phyloP scores from a whole-genome alignment of 495 filamentous ascomycete species.

The Chaetomidium leptoderma region DNA sequence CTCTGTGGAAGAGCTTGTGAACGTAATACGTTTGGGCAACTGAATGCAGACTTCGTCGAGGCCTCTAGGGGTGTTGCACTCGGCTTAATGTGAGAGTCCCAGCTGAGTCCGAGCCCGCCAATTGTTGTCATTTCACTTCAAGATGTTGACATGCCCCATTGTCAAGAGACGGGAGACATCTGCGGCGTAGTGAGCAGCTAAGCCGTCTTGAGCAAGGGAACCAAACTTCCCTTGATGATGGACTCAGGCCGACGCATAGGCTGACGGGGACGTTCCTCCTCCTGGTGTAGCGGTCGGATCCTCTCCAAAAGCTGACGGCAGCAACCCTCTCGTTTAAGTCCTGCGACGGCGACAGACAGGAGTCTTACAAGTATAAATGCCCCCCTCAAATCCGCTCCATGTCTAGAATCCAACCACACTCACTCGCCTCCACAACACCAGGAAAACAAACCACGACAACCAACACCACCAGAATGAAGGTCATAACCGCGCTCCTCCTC shows the following conservation, averaged over 20 bases:
- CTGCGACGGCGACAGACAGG: too few species aligned
- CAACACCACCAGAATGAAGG: slow-evolving; percentile 7
- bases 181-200: not conserved
- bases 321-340: too few species aligned
- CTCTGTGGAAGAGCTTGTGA: too few species aligned
- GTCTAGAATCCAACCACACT: not conserved
- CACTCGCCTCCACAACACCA: too few species aligned
- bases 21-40: not conserved
- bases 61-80: not conserved
- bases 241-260: too few species aligned
- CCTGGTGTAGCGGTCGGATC: too few species aligned
- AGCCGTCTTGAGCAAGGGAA: too few species aligned
- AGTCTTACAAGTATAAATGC: too few species aligned
- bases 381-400: not conserved
- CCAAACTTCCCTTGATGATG: not conserved
- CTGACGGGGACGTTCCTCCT: too few species aligned
- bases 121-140: not conserved
- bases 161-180: not conserved
- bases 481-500: slow-evolving; percentile 2
- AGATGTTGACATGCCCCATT: not conserved
- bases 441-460: not conserved
- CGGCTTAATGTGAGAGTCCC: not conserved
- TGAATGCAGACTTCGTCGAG: too few species aligned
- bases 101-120: not conserved
- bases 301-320: too few species aligned